Evolutionary conservation across 495 filamentous ascomycete genomes (phyloP).

Genomic region (Aspergillus biplanus): DNA sequence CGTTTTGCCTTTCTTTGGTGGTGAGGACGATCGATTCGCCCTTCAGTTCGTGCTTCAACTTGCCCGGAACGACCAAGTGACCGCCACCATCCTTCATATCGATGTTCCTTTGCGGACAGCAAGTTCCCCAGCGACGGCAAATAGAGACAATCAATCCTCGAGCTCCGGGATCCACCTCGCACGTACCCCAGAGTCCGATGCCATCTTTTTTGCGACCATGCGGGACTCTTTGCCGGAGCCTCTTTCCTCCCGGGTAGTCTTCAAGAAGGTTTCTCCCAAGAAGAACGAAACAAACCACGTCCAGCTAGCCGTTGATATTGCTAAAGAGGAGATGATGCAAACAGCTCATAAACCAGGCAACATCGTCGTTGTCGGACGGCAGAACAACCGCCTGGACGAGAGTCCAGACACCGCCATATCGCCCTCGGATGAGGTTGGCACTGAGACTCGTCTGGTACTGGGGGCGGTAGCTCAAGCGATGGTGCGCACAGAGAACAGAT

Average conservation of each 20-base stretch:
- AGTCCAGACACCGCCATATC: slow-evolving; percentile 8
- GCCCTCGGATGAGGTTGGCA: slow-evolving; percentile 33
- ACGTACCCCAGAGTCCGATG: slow-evolving; percentile 44
- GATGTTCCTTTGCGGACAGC: slow-evolving; percentile 14
- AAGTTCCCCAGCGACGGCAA: neutral
- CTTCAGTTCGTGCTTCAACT: slow-evolving; percentile 82
- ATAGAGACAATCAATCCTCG: slow-evolving; percentile 1
- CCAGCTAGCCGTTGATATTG: slow-evolving; percentile 41
- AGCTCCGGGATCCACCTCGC: neutral
- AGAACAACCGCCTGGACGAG: slow-evolving; percentile 31
- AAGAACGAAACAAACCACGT: slow-evolving; percentile 29
- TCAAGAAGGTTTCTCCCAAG: slow-evolving; percentile 39
- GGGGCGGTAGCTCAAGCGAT: slow-evolving; percentile 69
- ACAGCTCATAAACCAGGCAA: slow-evolving; percentile 73
- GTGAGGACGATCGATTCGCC: slow-evolving; percentile 80
- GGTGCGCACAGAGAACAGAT: slow-evolving; percentile 53
- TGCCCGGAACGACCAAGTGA: slow-evolving; percentile 71
- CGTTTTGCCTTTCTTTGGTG: slow-evolving; percentile 86
- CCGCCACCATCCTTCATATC: slow-evolving; percentile 41
- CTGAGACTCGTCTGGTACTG: slow-evolving; percentile 63
- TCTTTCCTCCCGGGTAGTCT: slow-evolving; percentile 63
- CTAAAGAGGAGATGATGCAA: slow-evolving; percentile 63
- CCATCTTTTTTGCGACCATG: slow-evolving; percentile 63
- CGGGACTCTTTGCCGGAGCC: slow-evolving; percentile 62
- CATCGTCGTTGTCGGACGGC: slow-evolving; percentile 74